phyloP scores from a whole-genome alignment of 495 filamentous ascomycete species.

The Penicillium ucsense region DNA sequence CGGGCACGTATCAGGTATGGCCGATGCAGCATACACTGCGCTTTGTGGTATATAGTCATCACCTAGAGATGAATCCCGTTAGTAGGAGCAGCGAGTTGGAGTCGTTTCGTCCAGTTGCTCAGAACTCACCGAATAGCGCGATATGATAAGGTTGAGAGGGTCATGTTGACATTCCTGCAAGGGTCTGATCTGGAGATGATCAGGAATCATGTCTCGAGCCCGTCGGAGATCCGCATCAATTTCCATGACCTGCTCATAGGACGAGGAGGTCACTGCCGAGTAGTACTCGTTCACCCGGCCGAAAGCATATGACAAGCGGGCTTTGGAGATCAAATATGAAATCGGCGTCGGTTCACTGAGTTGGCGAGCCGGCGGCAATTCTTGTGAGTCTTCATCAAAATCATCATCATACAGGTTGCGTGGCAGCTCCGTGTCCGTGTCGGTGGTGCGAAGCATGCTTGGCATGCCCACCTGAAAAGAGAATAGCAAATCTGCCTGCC shows the following conservation, averaged over 20 bases:
- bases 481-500: slow-evolving; percentile 73
- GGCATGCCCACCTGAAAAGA: slow-evolving; percentile 88
- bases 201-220: slow-evolving; percentile 59
- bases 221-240: slow-evolving; percentile 70
- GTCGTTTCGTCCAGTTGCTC: neutral
- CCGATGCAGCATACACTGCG: slow-evolving; percentile 78
- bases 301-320: slow-evolving; percentile 52
- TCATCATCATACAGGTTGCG: slow-evolving; percentile 93
- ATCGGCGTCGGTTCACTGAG: slow-evolving; percentile 72
- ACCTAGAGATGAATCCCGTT: slow-evolving; percentile 24
- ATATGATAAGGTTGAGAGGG: slow-evolving; percentile 71
- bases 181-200: slow-evolving; percentile 64
- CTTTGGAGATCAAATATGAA: slow-evolving; percentile 80
- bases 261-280: slow-evolving; percentile 31
- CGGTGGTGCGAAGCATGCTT: slow-evolving; percentile 72
- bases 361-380: slow-evolving; percentile 66
- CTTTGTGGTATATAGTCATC: slow-evolving; percentile 85
- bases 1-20: slow-evolving; percentile 71
- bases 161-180: slow-evolving; percentile 72
- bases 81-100: slow-evolving; percentile 7
- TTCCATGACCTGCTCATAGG: slow-evolving; percentile 81
- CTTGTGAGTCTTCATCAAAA: slow-evolving; percentile 67
- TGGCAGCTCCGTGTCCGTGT: slow-evolving; percentile 79
- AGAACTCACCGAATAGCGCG: slow-evolving; percentile 55
- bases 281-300: slow-evolving; percentile 48